phyloP scores from a whole-genome alignment of 179 eudicot genomes.

The Monotropa hypopitys region DNA sequence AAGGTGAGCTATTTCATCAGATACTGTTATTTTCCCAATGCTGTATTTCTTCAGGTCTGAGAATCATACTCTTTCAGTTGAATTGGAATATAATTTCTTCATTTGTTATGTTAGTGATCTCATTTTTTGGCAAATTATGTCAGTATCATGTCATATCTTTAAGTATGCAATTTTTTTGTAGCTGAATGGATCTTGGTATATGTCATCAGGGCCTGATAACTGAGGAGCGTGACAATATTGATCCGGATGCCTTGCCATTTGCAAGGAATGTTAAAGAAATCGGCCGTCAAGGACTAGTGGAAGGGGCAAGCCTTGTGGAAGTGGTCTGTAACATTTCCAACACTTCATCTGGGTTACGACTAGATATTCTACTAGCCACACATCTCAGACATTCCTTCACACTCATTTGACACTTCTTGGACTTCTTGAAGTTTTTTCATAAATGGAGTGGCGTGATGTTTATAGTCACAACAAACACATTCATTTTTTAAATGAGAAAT shows the following conservation, averaged over 20 bases:
- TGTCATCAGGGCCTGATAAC: constrained; percentile 66
- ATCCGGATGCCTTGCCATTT: constrained; percentile 79
- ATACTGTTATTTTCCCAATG: neutral
- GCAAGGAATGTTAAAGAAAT: constrained; percentile 71
- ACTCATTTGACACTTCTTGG: neutral
- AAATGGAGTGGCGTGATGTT: neutral
- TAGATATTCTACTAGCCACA: neutral
- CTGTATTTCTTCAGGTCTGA: neutral
- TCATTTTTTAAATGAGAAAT: neutral
- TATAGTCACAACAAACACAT: neutral
- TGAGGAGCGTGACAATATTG: constrained; percentile 69
- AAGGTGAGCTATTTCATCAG: constrained; percentile 32
- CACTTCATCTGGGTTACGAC: neutral
- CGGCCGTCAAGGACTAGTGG: constrained; percentile 74
- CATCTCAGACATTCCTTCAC: neutral
- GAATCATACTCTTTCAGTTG: neutral
- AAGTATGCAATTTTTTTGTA: neutral
- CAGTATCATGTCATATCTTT: neutral
- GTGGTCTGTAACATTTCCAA: constrained; percentile 50
- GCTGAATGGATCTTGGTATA: neutral
- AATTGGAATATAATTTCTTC: neutral
- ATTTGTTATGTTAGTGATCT: neutral
- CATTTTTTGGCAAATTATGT: neutral
- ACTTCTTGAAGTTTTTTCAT: neutral
- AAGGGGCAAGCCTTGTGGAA: constrained; percentile 82